Conservation (phyloP, 208 protist genomes). For the Jaenimonas drosophilae region DNA sequence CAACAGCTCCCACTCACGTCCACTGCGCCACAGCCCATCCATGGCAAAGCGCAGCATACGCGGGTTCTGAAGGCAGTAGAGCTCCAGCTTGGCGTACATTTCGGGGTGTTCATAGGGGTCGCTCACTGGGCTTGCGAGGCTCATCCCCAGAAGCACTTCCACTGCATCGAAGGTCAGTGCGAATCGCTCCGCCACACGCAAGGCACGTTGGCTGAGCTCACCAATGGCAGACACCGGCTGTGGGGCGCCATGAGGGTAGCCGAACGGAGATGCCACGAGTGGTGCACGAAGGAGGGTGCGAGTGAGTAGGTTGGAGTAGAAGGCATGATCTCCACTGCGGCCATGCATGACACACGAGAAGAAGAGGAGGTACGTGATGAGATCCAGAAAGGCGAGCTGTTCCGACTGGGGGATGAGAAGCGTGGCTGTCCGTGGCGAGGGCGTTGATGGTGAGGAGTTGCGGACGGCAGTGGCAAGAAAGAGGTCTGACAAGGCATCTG, state of each 20-base stretch:
- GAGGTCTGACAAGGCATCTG: conserved; percentile 21
- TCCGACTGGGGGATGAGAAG: conserved; percentile 3
- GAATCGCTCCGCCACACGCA: conserved; percentile 39
- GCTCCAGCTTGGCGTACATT: conserved; percentile 32
- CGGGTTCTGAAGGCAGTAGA: conserved; percentile 39
- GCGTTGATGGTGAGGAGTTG: background rate
- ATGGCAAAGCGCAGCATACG: conserved; percentile 35
- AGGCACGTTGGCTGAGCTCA: conserved; percentile 22
- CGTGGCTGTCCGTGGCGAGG: background rate
- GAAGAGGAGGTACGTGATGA: conserved; percentile 39
- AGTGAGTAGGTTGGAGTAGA: conserved; percentile 25
- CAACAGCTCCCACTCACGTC: conserved; percentile 71
- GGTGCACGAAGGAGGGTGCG: conserved; percentile 51
- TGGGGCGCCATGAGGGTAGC: conserved; percentile 70
- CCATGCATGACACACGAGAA: conserved; percentile 45
- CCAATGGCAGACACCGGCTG: conserved; percentile 5
- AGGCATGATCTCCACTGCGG: background rate
- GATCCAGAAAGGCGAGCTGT: conserved; percentile 39
- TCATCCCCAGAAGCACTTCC: conserved; percentile 42
- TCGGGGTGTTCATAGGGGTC: conserved; percentile 22
- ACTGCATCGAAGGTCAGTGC: conserved; percentile 50
- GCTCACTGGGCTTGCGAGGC: conserved; percentile 35
- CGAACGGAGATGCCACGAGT: conserved; percentile 38
- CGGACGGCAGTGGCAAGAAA: background rate
- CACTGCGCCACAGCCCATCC: conserved; percentile 24